Evolutionary conservation across 179 eudicot genomes (phyloP), one percentile per base, ranked within the genome.

Genomic region (Gypsophila paniculata): DNA sequence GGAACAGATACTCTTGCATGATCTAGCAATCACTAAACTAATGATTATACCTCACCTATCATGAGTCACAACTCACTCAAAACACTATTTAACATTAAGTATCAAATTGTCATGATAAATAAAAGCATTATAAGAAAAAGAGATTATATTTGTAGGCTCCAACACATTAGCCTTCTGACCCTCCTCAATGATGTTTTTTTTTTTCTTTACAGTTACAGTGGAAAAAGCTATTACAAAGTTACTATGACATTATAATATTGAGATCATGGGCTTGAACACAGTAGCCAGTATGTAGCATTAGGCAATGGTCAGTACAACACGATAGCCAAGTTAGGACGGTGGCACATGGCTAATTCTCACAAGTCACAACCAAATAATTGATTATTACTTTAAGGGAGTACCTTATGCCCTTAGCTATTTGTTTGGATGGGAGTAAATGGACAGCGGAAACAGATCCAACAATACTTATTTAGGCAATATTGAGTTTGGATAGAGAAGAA

Each of bases 391-490:
- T 53, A 53, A 53, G 53, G 23, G 0, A 53, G 58, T n/a, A n/a
- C 58, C 22, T 53, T 53, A 53, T n/a, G 10, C 58, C 8, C 21
- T 53, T 39, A 39, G 10, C 44, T 39, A 29, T 39, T 5, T 53
- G 58, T 53, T 53, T n/a, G 57, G 21, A 52, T 52, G 58, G 58
- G 22, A n/a, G 58, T 22, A n/a, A 53, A 53, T 48, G 53, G 44
- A 39, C 44, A 8, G 10, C 8, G 3, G 21, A 17, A 8, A 53
- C 22, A 9, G 23, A 53, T 53, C 1, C 21, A 53, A 17, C 21
- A 53, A 6, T 53, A 22, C 53, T 48, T 53, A 53, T n/a, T 53
- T 53, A 22, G 58, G 23, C 23, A 53, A n/a, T 21, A 53, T 53
- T 17, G 58, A 53, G 58, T 17, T 53, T 4, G 8, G 58, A 21